Evolutionary conservation across 768 basidiomycete species (phyloP).

Genomic region (Candolleomyces aberdarensis): DNA sequence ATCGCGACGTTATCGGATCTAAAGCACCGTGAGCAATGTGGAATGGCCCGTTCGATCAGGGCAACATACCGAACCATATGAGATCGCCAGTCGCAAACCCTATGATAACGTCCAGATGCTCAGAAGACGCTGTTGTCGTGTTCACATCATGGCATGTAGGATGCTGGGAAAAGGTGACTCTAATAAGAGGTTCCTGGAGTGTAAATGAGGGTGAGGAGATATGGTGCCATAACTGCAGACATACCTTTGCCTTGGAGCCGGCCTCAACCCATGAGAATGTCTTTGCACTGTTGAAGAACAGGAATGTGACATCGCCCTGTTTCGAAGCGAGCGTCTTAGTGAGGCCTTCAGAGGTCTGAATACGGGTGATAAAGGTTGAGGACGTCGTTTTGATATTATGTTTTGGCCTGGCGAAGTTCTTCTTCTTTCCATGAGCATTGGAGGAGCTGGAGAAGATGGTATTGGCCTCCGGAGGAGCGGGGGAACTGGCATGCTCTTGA

Average conservation of each 20-base stretch:
- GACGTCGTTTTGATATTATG: conserved; percentile 89
- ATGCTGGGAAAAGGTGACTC: conserved; percentile 80
- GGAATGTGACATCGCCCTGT: conserved; percentile 80
- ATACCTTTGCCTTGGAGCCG: conserved; percentile 80
- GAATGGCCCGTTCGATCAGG: conserved; percentile 3
- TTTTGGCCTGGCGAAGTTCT: conserved; percentile 67
- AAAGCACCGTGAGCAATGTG: conserved; percentile 2
- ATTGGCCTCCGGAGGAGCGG: conserved; percentile 41
- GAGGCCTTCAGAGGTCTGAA: conserved; percentile 79
- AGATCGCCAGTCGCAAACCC: conserved; percentile 96
- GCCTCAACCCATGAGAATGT: conserved; percentile 84
- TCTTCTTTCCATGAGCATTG: conserved; percentile 54
- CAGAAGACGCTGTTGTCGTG: conserved; percentile 66
- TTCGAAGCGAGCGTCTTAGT: conserved; percentile 68
- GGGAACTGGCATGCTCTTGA: conserved; percentile 36
- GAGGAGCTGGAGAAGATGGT: conserved; percentile 58
- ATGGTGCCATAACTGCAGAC: conserved; percentile 9
- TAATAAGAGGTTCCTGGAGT: conserved; percentile 76
- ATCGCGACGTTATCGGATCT: conserved; percentile 81
- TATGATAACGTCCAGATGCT: conserved; percentile 83
- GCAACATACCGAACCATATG: conserved; percentile 80
- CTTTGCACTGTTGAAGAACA: conserved; percentile 87
- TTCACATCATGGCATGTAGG: conserved; percentile 95
- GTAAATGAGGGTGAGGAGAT: not conserved
- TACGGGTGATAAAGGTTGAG: conserved; percentile 87